Evolutionary conservation across 129 eudicot genomes (phyloP).

Genomic region (Solidago caesia): DNA sequence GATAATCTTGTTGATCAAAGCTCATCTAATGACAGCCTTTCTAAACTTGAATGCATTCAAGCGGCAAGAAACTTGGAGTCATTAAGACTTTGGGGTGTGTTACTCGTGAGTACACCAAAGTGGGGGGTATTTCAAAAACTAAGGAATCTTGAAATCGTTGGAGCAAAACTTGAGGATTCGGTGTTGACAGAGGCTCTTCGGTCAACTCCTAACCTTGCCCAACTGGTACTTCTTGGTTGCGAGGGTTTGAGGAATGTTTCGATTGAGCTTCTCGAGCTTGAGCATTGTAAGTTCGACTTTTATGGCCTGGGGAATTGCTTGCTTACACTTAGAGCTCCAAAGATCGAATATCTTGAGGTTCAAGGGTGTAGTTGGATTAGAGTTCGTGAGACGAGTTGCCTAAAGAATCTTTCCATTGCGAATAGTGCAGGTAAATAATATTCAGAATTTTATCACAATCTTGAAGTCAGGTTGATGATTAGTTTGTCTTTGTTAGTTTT

Average conservation of each 20-base stretch:
- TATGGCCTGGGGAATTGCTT: slow-evolving; percentile 55
- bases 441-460: not conserved
- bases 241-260: slow-evolving; percentile 63
- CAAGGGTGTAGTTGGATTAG: slow-evolving; percentile 85
- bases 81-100: slow-evolving; percentile 75
- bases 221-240: slow-evolving; percentile 72
- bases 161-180: slow-evolving; percentile 59
- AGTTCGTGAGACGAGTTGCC: slow-evolving; percentile 59
- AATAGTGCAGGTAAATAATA: slow-evolving; percentile 60
- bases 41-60: slow-evolving; percentile 71
- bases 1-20: slow-evolving; percentile 55
- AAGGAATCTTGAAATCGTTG: slow-evolving; percentile 77
- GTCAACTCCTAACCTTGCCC: slow-evolving; percentile 69
- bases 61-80: slow-evolving; percentile 67
- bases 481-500: not conserved
- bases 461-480: slow-evolving; percentile 6
- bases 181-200: slow-evolving; percentile 54
- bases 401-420: slow-evolving; percentile 64
- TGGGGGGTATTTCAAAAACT: slow-evolving; percentile 69
- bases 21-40: slow-evolving; percentile 21
- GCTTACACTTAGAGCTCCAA: slow-evolving; percentile 54
- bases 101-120: slow-evolving; percentile 58
- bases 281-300: slow-evolving; percentile 70
- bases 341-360: slow-evolving; percentile 63
- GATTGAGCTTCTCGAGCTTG: slow-evolving; percentile 59